Evolutionary conservation across 2,329 filamentous ascomycete genomes (phyloP).

Genomic region (Epicoccum sorghinum): DNA sequence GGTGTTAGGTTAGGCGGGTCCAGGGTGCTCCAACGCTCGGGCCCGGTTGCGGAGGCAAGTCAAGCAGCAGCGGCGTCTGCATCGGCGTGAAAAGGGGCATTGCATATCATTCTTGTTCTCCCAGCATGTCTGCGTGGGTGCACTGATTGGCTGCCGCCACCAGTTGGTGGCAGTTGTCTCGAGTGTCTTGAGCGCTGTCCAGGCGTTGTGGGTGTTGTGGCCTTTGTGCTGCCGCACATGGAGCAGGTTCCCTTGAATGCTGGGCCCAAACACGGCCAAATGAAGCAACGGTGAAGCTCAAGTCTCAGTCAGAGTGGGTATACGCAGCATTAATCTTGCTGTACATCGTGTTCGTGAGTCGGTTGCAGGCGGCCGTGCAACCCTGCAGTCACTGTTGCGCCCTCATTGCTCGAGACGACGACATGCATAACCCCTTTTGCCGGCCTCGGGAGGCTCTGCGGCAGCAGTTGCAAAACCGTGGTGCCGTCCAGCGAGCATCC

Average conservation of each 20-base stretch:
- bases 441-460: constrained; percentile 21
- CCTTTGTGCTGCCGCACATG: constrained; percentile 14
- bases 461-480: constrained; percentile 12
- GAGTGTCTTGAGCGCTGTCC: constrained; percentile 16
- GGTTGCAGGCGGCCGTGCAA: constrained; percentile 23
- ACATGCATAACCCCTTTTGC: constrained; percentile 30
- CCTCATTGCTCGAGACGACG: constrained; percentile 15
- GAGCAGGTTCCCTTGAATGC: constrained; percentile 15
- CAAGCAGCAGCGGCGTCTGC: constrained; percentile 15
- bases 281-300: constrained; percentile 17
- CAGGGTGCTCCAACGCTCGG: constrained; percentile 14
- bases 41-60: constrained; percentile 10
- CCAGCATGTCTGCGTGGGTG: constrained; percentile 23
- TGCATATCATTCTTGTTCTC: constrained; percentile 10
- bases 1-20: constrained; percentile 12
- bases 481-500: constrained; percentile 12
- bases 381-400: constrained; percentile 19
- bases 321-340: constrained; percentile 21
- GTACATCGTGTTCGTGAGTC: constrained; percentile 20
- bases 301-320: constrained; percentile 10
- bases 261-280: constrained; percentile 12
- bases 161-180: constrained; percentile 6
- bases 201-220: constrained; percentile 7
- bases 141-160: constrained; percentile 27
- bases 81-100: constrained; percentile 33